Conservation (phyloP, 257 asterid genomes). For the Plectranthus barbatus region DNA sequence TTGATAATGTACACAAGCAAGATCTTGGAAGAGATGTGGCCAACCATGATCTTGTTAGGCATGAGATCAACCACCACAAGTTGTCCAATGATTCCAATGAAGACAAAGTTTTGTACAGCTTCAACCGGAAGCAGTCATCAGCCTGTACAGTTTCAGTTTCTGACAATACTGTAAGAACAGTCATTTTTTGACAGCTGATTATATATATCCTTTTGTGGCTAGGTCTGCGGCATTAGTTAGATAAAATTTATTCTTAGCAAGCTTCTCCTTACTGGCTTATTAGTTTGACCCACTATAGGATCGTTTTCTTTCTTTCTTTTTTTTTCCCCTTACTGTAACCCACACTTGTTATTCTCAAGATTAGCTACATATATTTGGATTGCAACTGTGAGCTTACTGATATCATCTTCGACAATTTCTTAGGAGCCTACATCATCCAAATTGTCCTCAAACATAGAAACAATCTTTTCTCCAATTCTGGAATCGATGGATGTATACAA, state of each 20-base stretch:
- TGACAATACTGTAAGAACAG: conserved; percentile 20
- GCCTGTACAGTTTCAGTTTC: conserved; percentile 16
- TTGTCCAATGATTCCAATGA: conserved; percentile 17
- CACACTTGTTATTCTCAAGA: neutral
- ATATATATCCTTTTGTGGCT: neutral
- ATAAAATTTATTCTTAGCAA: neutral
- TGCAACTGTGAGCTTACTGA: conserved; percentile 10
- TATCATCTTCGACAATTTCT: conserved; percentile 4
- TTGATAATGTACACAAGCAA: conserved; percentile 13
- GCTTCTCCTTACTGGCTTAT: neutral
- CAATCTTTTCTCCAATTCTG: conserved; percentile 73
- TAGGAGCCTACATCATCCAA: conserved; percentile 48
- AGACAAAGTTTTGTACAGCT: conserved; percentile 18
- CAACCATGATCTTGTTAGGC: conserved; percentile 12
- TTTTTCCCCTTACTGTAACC: neutral
- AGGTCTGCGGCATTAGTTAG: conserved; percentile 1
- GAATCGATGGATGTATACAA: conserved; percentile 43
- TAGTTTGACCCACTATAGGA: neutral
- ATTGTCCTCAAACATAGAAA: conserved; percentile 52
- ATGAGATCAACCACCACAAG: conserved; percentile 17
- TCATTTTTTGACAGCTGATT: neutral
- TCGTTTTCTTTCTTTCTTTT: too few species aligned
- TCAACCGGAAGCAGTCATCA: conserved; percentile 18
- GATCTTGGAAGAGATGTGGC: conserved; percentile 16
- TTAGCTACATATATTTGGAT: neutral